phyloP scores from a whole-genome alignment of 352 stramenopile genomes.

The Pythium brachiatum region DNA sequence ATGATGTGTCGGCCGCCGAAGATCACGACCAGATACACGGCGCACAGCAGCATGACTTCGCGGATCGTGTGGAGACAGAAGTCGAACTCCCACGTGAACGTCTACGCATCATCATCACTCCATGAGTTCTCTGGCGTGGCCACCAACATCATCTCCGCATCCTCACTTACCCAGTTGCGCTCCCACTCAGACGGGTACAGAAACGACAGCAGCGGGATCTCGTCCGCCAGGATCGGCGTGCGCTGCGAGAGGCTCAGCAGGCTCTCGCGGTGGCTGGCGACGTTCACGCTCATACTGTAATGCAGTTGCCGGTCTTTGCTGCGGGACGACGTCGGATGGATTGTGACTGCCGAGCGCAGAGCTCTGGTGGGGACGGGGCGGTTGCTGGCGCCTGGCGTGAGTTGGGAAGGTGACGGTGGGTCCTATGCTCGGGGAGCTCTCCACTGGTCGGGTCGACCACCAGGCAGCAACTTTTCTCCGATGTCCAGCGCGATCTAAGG shows the following conservation, averaged over 20 bases:
- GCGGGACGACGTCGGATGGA: neutral
- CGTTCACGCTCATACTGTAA: slow-evolving; percentile 8
- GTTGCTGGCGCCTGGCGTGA: too few species aligned
- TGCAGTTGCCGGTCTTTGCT: too few species aligned
- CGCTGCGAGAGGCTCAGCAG: slow-evolving; percentile 15
- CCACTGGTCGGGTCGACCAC: neutral
- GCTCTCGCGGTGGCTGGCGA: neutral
- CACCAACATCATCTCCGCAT: neutral
- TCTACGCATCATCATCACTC: slow-evolving; percentile 21
- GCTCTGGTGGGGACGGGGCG: too few species aligned
- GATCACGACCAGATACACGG: slow-evolving; percentile 70
- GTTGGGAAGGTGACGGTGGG: too few species aligned
- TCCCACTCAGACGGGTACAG: slow-evolving; percentile 77
- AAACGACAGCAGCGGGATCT: slow-evolving; percentile 45
- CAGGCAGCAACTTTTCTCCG: slow-evolving; percentile 1
- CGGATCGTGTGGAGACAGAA: slow-evolving; percentile 70
- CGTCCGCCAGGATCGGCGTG: slow-evolving; percentile 39
- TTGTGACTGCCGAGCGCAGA: neutral
- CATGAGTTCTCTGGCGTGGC: neutral
- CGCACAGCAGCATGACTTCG: slow-evolving; percentile 58
- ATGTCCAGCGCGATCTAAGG: neutral
- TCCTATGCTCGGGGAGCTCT: too few species aligned
- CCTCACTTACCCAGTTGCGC: slow-evolving; percentile 53
- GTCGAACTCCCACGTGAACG: slow-evolving; percentile 59
- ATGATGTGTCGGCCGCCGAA: slow-evolving; percentile 77